Conservation (phyloP, 176 grass and related monocot species). For the Lolium perenne region DNA sequence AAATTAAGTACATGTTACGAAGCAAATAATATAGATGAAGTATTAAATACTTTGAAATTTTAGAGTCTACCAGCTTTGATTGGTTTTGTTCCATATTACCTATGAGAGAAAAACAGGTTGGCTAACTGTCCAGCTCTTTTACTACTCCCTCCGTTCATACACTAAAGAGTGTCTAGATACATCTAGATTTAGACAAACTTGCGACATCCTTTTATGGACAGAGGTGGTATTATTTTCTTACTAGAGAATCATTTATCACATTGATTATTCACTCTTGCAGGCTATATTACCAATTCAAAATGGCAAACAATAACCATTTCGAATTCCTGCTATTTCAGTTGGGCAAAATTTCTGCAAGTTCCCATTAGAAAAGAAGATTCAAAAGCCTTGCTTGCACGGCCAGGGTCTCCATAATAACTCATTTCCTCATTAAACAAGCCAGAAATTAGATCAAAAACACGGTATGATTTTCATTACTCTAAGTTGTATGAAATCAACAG, state of each 20-base stretch:
- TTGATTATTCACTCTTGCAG: too few species aligned
- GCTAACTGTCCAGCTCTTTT: too few species aligned
- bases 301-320: neutral
- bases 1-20: neutral
- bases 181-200: too few species aligned
- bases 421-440: neutral
- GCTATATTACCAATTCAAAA: too few species aligned
- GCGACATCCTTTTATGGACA: too few species aligned
- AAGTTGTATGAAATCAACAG: neutral
- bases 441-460: neutral
- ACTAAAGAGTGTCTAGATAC: too few species aligned
- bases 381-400: neutral
- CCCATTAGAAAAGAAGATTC: neutral
- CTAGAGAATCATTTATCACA: too few species aligned
- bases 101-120: too few species aligned
- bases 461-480: too few species aligned
- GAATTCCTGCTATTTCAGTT: neutral
- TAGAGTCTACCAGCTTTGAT: neutral
- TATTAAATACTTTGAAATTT: neutral
- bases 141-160: too few species aligned
- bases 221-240: too few species aligned
- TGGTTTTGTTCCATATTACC: neutral
- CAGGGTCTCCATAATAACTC: neutral
- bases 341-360: neutral
- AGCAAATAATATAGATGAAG: neutral